Base-by-base conservation (phyloP, 257 asterid species). In the Paulownia fortunei region DNA sequence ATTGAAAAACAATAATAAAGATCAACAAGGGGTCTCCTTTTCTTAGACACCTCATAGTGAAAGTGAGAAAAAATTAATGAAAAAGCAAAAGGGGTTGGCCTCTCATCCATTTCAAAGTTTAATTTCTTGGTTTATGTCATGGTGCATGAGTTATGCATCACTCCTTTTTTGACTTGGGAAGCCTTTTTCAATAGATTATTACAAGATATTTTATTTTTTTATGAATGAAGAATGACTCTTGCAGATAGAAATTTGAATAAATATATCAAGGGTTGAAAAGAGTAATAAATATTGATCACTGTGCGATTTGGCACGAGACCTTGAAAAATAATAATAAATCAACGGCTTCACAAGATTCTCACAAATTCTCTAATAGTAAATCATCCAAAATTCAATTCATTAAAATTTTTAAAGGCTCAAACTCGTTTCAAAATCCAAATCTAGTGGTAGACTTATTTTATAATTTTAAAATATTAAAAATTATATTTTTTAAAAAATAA, bases 61-160 rank as follows among this genome's bases (percentile, higher is more conserved):
- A 81, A 66, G 77, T 68, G 44, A 59, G 11, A 72, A 44, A 64
- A 27, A 55, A 4, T 42, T 73, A 59, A 77, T 56, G 46, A 56
- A 41, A 77, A 73, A 73, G 69, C 41, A 44, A 59, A 70, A 69
- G n/a, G 79, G 54, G 59, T 37, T 34, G 60, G 68, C 58, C 67
- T 56, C 68, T 69, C 6, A 52, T 69, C 55, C 41, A 70, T 51
- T 74, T 41, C 26, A 64, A 60, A 51, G 24, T 61, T 13, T 15
- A 13, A 67, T 58, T 58, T 54, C 26, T 56, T 10, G 49, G 54
- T 68, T 41, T 42, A 77, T 23, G 73, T 36, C 60, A 68, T 46
- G 4, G 46, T 42, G 39, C 3, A 41, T 30, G 59, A 37, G 47
- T 69, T 44, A 47, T 42, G 6, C 36, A 41, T 21, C 11, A 11